A percentile compares a stretch with the other conserved stretches of the same genome.
Conservation (phyloP, 1,284 basidiomycete genomes). For the Pseudozyma tsukubaensis region DNA sequence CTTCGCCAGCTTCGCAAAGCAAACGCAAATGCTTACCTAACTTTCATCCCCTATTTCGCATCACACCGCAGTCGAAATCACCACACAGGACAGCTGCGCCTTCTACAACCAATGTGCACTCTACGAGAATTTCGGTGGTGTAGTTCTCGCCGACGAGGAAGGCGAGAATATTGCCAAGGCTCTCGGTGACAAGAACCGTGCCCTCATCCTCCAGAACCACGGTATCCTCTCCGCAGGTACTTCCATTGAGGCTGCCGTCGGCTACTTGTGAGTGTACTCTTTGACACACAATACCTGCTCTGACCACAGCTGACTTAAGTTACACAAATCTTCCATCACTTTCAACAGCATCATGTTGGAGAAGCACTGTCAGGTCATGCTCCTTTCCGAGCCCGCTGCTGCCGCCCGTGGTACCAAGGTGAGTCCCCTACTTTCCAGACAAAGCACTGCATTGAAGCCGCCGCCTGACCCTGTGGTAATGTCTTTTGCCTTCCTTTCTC, state of each 20-base stretch:
- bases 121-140: constrained; percentile 72
- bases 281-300: too few relatives aligned
- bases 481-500: background rate
- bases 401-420: constrained; percentile 48
- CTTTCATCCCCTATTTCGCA: background rate
- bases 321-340: background rate
- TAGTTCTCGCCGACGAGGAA: constrained; percentile 75
- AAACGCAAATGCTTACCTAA: too few relatives aligned
- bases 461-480: background rate
- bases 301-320: background rate
- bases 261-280: constrained; percentile 55
- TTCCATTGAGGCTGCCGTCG: constrained; percentile 71
- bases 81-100: constrained; percentile 69
- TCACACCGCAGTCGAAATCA: constrained; percentile 68
- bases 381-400: constrained; percentile 72
- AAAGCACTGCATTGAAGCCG: background rate
- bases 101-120: constrained; percentile 67
- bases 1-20: too few relatives aligned
- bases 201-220: constrained; percentile 72
- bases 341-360: constrained; percentile 68
- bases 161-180: constrained; percentile 74
- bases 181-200: constrained; percentile 72
- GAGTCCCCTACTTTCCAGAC: background rate
- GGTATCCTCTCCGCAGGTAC: constrained; percentile 73
- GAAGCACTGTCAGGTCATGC: constrained; percentile 73